phyloP scores from a whole-genome alignment of 371 early-diverging fungal species.

The Amoeboaphelidium protococcarum region DNA sequence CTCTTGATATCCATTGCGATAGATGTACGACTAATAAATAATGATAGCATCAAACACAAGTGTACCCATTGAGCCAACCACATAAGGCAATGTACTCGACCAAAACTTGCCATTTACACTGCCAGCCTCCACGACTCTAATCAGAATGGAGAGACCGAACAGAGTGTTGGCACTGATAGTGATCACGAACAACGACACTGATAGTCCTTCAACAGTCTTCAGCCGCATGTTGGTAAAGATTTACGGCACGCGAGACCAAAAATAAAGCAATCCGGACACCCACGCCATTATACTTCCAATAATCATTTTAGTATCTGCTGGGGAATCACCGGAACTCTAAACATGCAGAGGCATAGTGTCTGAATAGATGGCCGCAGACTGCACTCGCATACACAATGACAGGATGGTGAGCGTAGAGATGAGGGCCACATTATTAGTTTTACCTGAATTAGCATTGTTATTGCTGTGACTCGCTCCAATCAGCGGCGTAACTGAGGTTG shows the following conservation, averaged over 20 bases:
- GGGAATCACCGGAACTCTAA: no score
- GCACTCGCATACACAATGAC: no score
- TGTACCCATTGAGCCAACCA: conserved; percentile 14
- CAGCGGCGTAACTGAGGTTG: no score
- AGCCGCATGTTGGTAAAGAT: conserved; percentile 10
- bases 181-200: conserved; percentile 10
- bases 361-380: no score
- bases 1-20: no score
- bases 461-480: no score
- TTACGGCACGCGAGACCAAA: conserved; percentile 12
- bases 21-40: not conserved
- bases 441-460: no score
- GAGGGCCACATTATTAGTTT: no score
- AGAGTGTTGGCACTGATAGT: conserved; percentile 14
- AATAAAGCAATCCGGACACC: conserved; percentile 3
- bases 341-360: no score
- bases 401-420: no score
- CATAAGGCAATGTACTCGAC: conserved; percentile 11
- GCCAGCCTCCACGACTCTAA: conserved; percentile 7
- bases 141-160: conserved; percentile 12
- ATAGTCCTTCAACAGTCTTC: conserved; percentile 13
- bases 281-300: conserved; percentile 3
- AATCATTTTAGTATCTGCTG: not conserved
- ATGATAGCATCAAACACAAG: conserved; percentile 10
- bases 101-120: conserved; percentile 9